Conservation (phyloP, 345 rosid genomes). For the Adansonia digitata region DNA sequence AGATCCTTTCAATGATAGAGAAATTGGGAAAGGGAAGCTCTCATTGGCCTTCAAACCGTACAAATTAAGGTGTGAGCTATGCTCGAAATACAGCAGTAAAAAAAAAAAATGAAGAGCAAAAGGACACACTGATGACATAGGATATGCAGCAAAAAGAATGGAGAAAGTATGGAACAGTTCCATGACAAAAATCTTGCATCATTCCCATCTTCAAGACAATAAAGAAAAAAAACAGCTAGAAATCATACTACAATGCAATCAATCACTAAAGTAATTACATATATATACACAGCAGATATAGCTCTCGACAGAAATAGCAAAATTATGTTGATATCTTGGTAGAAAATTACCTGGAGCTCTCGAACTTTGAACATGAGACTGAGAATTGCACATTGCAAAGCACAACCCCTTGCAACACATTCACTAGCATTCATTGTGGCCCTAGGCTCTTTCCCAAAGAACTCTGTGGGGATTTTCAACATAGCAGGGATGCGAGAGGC, state of each 20-base stretch:
- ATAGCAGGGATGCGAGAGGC: constrained; percentile 85
- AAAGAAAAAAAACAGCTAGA: neutral
- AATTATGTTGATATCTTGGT: neutral
- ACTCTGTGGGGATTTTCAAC: constrained; percentile 69
- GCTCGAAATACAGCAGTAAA: neutral
- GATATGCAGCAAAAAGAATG: neutral
- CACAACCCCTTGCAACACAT: constrained; percentile 86
- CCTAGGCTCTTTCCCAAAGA: constrained; percentile 94
- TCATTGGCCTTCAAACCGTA: constrained; percentile 59
- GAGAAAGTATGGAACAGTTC: neutral
- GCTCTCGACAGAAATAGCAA: neutral
- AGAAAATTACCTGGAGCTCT: constrained; percentile 70
- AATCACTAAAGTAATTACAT: neutral
- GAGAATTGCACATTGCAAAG: constrained; percentile 92
- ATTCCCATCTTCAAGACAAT: neutral
- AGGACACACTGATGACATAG: neutral
- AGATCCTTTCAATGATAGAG: constrained; percentile 76
- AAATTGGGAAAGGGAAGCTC: constrained; percentile 75
- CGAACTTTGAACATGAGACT: constrained; percentile 96
- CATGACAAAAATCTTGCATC: neutral
- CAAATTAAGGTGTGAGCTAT: neutral
- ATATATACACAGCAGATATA: neutral
- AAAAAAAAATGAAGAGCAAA: neutral
- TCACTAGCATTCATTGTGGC: constrained; percentile 99
- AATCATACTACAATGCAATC: neutral